Evolutionary conservation across 345 rosid genomes (phyloP), one percentile per base, ranked within the genome.

Genomic region (Clausena lansium): DNA sequence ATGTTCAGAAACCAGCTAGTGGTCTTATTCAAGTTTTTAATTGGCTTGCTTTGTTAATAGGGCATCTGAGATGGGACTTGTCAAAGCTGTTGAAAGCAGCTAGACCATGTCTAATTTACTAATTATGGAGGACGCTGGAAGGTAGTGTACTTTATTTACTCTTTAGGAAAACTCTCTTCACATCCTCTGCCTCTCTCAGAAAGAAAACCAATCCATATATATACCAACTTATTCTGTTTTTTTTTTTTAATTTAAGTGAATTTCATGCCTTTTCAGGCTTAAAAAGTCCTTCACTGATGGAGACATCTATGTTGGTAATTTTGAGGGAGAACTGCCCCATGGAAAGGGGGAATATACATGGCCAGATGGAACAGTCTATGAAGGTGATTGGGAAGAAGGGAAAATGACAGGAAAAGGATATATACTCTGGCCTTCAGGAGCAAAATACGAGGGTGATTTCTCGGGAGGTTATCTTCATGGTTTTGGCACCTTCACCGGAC

Each of bases 401-500:
- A 91, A 92, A 83, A 91, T 95, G 82, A 85, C 90, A 8, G 98
- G 98, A 68, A 91, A 89, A 85, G 99, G 99, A 75, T 71, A 79
- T 75, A 87, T 92, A 67, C 7, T 80, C 25, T 93, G 98, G 98
- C 66, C 89, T 14, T 88, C 94, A 7, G 98, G 97, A 73, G 91
- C 91, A 22, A 91, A 79, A 72, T 93, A 92, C 32, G 92, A 89
- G 67, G 99, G 99, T 71, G 96, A 92, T 83, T 83, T 95, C 81
- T 93, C 94, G 4, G 98, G 98, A 39, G 94, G 91, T 74, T 90
- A 89, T 83, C 91, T 95, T 76, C 98, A 95, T 76, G 99, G 99
- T 45, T 73, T 80, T 75, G 99, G 98, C 71, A 86, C 87, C 63
- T 90, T 93, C 67, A 81, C 78, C 4, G 88, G 85, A 65, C 77